Base-by-base conservation (phyloP, 2,329 filamentous ascomycete species). In the Xylaria sp. region DNA sequence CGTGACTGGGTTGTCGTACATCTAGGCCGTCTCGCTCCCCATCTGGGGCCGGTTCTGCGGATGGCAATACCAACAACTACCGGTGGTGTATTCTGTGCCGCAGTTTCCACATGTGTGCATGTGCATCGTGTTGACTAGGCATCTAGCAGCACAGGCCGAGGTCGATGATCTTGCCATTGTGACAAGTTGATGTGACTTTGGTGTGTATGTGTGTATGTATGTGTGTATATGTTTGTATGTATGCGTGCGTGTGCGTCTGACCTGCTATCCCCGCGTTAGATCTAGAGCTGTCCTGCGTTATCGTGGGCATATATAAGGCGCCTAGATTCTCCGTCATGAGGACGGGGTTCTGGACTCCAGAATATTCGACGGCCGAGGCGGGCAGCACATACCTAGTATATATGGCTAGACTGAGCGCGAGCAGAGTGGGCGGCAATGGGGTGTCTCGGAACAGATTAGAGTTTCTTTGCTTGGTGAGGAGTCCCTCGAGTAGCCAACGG, bases 1-100 rank as follows among this genome's bases (percentile, higher is more conserved):
- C 60, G 66, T 62, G 55, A 69, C 66, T 58, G 42, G 57, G 66
- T 25, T 50, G 29, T 67, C 29, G 68, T 44, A 47, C 44, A 63
- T 68, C 65, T 70, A 68, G 58, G 67, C 62, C 58, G 44, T 23
- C 61, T 40, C 53, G 48, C 18, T 42, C 25, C 13, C 44, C 60
- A 63, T 47, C 55, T 74, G 68, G 67, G 69, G 64, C 70, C 69
- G 77, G 71, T 77, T 73, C 71, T 79, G 77, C 61, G 78, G 78
- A 74, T 79, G 78, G 71, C 78, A 79, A 72, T 79, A 79, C 78
- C 78, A 79, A 75, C 78, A 79, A 76, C 77, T 78, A 61, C 77
- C 77, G 53, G 74, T 75, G 51, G 75, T 75, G 71, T 79, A 79
- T 72, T 79, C 77, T 42, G 78, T 79, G 65, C 77, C 77, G 69